Percentiles rank a stretch among this genome's conserved stretches.
phyloP scores from a whole-genome alignment of 345 rosid species.

The Psidium friedrichsthalianum region DNA sequence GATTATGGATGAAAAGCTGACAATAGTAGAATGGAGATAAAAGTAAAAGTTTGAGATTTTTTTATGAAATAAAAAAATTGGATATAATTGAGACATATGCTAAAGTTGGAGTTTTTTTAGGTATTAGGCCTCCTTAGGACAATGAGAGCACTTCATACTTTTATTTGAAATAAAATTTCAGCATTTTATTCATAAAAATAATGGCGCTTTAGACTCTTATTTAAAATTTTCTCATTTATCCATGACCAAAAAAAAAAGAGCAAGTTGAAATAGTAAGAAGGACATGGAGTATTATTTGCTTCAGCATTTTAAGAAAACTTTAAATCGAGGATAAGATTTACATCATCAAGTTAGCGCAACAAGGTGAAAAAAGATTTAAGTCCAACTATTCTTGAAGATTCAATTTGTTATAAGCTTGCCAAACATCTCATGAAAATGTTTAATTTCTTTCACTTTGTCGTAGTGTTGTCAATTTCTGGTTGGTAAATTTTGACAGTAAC shows the following conservation, averaged over 20 bases:
- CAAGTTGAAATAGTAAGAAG: not conserved
- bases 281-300: not conserved
- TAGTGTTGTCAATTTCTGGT: not conserved
- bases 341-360: not conserved
- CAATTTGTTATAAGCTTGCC: not conserved
- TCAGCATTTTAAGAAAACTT: not conserved
- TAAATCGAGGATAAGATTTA: not conserved
- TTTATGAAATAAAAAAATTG: too few species aligned
- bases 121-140: too few species aligned
- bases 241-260: not conserved
- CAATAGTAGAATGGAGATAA: too few species aligned
- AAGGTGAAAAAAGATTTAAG: not conserved
- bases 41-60: too few species aligned
- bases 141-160: too few species aligned
- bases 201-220: too few species aligned
- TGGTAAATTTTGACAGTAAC: not conserved
- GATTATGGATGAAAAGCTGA: too few species aligned
- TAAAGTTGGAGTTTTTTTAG: too few species aligned
- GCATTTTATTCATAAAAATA: too few species aligned
- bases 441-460: not conserved
- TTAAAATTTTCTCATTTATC: not conserved
- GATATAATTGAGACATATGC: too few species aligned
- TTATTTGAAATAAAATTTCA: too few species aligned
- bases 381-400: not conserved
- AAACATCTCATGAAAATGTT: not conserved